Evolutionary conservation across 2,329 filamentous ascomycete genomes (phyloP), one percentile per base, ranked within the genome.

Genomic region (Colletotrichum orbiculare): DNA sequence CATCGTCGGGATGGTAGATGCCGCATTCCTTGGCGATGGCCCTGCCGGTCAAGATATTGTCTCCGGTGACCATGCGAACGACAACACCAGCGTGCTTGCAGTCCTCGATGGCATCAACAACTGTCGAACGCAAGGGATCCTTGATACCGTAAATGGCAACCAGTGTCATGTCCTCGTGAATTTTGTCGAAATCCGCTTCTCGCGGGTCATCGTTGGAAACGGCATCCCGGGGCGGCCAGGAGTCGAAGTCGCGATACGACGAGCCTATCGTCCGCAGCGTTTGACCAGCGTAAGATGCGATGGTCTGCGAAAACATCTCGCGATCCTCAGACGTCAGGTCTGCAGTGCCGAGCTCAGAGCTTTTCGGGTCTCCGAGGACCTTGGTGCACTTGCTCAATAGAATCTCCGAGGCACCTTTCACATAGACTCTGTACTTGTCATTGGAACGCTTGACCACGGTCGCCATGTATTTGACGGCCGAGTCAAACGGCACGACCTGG

Each of bases 71-170:
- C 78, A 91, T 91, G 66, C 88, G 86, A 4, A 91, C 87, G 47
- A 86, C 86, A 8, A 91, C 89, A 55, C 88, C 88, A 8, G 89
- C 89, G 7, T 83, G 81, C 66, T 89, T 86, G 55, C 87, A 90
- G 59, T 86, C 82, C 54, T 80, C 79, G 4, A 91, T 88, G 2
- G 89, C 87, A 46, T 89, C 81, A 1, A 84, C 80, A 2, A 91
- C 89, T 57, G 87, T 87, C 0, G 81, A 79, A 48, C 89, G 85
- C 3, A 91, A 78, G n/a, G 89, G 89, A 71, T 91, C 89, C 59
- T 89, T 87, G 42, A 91, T 90, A 70, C 89, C 89, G 67, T 93
- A 80, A 9, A 81, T 75, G 13, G 79, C 79, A 46, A 82, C 71
- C 64, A 81, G 81, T 11, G 79, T 77, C 48, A 81, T 69, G 46